Conservation (phyloP, 371 early-diverging fungal genomes). For the Mucor mucedo region DNA sequence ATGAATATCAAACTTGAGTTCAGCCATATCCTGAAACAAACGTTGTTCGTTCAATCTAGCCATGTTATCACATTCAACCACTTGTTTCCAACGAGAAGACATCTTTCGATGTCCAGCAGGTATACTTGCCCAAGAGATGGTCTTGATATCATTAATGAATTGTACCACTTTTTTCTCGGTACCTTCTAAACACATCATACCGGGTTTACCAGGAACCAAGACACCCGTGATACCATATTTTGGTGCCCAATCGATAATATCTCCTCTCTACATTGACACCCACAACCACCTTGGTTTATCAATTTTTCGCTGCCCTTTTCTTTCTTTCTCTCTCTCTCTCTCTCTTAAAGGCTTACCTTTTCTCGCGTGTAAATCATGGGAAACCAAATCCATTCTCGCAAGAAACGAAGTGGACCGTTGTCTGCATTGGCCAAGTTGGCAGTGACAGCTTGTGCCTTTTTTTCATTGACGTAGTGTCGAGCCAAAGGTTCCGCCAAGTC, state of each 20-base stretch:
- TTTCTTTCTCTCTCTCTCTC: too few species aligned
- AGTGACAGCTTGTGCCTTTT: neutral
- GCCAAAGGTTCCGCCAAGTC: constrained; percentile 25
- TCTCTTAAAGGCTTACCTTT: constrained; percentile 28
- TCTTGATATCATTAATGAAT: constrained; percentile 52
- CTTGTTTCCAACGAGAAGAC: constrained; percentile 45
- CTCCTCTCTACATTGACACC: constrained; percentile 30
- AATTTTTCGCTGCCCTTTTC: too few species aligned
- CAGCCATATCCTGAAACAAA: constrained; percentile 40
- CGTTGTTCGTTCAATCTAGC: constrained; percentile 23
- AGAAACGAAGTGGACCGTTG: constrained; percentile 24
- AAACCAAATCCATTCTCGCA: constrained; percentile 55
- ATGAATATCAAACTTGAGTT: constrained; percentile 46
- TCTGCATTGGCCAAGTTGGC: neutral
- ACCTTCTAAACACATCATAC: constrained; percentile 46
- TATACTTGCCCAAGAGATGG: constrained; percentile 47
- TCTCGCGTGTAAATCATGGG: constrained; percentile 55
- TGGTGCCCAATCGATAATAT: constrained; percentile 52
- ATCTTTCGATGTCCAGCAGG: constrained; percentile 48
- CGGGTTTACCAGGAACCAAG: constrained; percentile 51
- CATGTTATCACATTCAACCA: constrained; percentile 17
- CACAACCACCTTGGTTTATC: too few species aligned
- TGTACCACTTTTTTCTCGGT: constrained; percentile 39
- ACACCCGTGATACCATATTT: constrained; percentile 47
- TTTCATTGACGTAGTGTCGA: neutral